Evolutionary conservation across 2,329 filamentous ascomycete genomes (phyloP).

Genomic region (Nigrograna mackinnonii): DNA sequence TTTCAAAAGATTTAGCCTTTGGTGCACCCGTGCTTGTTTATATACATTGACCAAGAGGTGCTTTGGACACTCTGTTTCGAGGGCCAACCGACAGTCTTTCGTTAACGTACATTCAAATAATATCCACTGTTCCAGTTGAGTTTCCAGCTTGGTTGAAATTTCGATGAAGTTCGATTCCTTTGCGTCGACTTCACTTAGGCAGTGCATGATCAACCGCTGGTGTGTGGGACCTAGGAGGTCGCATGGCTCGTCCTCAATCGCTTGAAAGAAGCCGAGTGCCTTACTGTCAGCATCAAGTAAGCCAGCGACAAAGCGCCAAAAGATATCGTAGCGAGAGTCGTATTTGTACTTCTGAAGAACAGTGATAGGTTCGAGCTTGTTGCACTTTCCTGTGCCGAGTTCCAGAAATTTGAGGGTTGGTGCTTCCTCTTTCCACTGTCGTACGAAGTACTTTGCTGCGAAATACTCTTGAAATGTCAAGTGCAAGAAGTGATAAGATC

Average conservation of each 20-base stretch:
- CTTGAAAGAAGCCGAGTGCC: not conserved
- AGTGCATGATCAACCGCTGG: not conserved
- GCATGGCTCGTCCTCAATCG: not conserved
- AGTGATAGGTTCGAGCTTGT: not conserved
- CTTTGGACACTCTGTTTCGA: not conserved
- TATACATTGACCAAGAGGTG: not conserved
- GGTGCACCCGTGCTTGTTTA: not conserved
- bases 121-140: not conserved
- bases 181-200: not conserved
- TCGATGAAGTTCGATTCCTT: not conserved
- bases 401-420: not conserved
- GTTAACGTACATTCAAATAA: not conserved
- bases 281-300: not conserved
- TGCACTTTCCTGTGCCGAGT: not conserved
- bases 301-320: not conserved
- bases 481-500: constrained; percentile 6
- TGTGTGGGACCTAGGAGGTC: not conserved
- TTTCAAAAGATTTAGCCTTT: not conserved
- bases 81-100: not conserved
- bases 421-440: not conserved
- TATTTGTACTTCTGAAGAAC: not conserved
- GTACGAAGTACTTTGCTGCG: not conserved
- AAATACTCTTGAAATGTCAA: constrained; percentile 6
- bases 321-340: not conserved
- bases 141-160: not conserved